Evolutionary conservation across 2,329 filamentous ascomycete species (phyloP), one percentile per base, ranked within the genome.

Genomic region (Cordyceps cicadae): DNA sequence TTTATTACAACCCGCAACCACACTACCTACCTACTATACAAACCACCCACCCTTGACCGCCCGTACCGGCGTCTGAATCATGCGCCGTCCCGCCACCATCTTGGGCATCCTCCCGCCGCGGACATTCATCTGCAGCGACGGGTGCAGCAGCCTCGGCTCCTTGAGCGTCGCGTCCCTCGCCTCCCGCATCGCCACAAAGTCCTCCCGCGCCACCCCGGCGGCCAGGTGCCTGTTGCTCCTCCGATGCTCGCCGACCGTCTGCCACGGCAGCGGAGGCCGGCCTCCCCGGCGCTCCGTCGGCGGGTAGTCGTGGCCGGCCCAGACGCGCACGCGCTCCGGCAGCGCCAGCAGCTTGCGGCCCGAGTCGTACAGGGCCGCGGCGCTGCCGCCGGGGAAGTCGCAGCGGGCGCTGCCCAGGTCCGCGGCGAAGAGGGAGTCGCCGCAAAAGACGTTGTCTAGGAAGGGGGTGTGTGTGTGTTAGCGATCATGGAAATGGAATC

Each of bases 221-320:
- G 70, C 72, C 3, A 81, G 62, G 64, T 81, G 79, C 63, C 74
- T 76, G 63, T 81, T 81, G 26, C 69, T 63, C 41, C 63, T 60
- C 41, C 65, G 71, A 43, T 81, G 79, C 17, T 76, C 73, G 3
- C 64, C 64, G 1, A 81, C 77, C 3, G 69, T 79, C 63, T 75
- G 67, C 50, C 66, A 78, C 0, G 79, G 67, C 3, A 72, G 61
- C 0, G 77, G n/a, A n/a, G n/a, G 73, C 0, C 63, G 24, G 24
- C 24, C 29, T 3, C 29, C 67, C 2, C 53, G 59, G 7, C 76
- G 70, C 2, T 60, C 63, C 7, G 62, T 54, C 0, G 76, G 73
- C 0, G 79, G 78, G 63, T 82, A 82, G 65, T 82, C 80, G 62
- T 82, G 80, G 0, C 80, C 79, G 0, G 75, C 77, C 73, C 77